Evolutionary conservation across 176 grass and related monocot species (phyloP).

Genomic region (Eleusine coracana): DNA sequence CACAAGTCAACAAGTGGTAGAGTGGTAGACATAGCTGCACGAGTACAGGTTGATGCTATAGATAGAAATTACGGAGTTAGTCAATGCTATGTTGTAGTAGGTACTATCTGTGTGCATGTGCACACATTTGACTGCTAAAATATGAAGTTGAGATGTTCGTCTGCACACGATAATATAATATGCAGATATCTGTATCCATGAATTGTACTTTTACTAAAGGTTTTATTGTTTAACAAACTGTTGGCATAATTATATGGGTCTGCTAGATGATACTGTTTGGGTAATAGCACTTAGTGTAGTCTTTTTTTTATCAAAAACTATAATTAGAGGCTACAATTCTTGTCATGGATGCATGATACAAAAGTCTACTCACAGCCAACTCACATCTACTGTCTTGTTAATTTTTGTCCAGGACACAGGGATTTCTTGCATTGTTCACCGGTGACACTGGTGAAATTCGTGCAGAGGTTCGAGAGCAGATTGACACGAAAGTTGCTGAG

Average conservation of each 20-base stretch:
- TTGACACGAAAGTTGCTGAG: constrained; percentile 88
- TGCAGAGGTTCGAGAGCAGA: constrained; percentile 86
- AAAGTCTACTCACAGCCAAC: background rate
- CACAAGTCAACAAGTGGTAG: background rate
- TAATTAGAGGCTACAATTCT: background rate
- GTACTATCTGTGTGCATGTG: background rate
- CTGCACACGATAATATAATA: background rate
- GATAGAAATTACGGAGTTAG: background rate
- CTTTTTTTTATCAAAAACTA: background rate
- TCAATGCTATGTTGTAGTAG: background rate
- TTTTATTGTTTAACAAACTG: background rate
- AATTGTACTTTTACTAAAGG: background rate
- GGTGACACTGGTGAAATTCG: constrained; percentile 98
- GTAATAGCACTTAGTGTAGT: background rate
- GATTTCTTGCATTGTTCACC: constrained; percentile 93
- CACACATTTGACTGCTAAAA: constrained; percentile 1
- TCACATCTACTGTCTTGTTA: constrained; percentile 29
- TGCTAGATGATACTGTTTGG: background rate
- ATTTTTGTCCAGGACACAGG: constrained; percentile 73
- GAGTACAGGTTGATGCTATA: constrained; percentile 16
- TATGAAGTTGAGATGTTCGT: background rate
- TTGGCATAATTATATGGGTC: background rate
- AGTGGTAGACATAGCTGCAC: background rate
- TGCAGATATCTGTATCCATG: background rate
- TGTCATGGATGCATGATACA: constrained; percentile 3